phyloP scores from a whole-genome alignment of 768 basidiomycete genomes.

The Favolaschia claudopus region DNA sequence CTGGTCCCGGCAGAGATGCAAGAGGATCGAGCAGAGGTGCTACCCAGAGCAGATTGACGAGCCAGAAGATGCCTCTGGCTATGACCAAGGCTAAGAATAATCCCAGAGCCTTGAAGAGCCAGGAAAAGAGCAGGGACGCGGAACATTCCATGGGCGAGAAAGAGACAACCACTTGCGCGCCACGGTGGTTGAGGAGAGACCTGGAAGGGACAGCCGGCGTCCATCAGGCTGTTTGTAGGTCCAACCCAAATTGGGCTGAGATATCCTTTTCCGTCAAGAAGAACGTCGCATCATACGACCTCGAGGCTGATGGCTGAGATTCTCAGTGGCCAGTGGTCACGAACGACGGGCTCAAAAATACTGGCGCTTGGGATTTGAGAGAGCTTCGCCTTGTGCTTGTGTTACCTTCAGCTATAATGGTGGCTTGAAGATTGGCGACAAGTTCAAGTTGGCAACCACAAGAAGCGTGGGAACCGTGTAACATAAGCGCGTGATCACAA shows the following conservation, averaged over 20 bases:
- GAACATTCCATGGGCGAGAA: constrained; percentile 15
- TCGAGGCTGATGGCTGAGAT: too few species aligned
- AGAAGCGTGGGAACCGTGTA: too few species aligned
- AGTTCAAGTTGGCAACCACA: too few species aligned
- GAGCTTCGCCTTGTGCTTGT: too few species aligned
- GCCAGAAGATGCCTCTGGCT: constrained; percentile 46
- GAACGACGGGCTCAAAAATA: too few species aligned
- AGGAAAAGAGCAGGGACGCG: constrained; percentile 12
- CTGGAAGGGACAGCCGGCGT: not conserved
- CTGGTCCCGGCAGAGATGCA: constrained; percentile 54
- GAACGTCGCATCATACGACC: not conserved
- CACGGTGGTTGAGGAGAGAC: constrained; percentile 5
- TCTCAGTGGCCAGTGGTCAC: too few species aligned
- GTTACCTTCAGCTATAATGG: too few species aligned
- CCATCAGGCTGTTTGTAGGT: constrained; percentile 8
- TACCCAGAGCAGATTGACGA: constrained; percentile 51
- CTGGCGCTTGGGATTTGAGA: too few species aligned
- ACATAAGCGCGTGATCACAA: too few species aligned
- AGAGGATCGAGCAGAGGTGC: constrained; percentile 58
- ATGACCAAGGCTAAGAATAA: constrained; percentile 41
- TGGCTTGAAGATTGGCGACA: too few species aligned
- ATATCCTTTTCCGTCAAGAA: not conserved
- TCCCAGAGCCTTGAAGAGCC: constrained; percentile 35
- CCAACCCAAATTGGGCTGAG: not conserved
- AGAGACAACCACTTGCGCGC: constrained; percentile 1